Evolutionary conservation across 495 filamentous ascomycete genomes (phyloP), one percentile per base, ranked within the genome.

Genomic region (Aspergillus cristatus): DNA sequence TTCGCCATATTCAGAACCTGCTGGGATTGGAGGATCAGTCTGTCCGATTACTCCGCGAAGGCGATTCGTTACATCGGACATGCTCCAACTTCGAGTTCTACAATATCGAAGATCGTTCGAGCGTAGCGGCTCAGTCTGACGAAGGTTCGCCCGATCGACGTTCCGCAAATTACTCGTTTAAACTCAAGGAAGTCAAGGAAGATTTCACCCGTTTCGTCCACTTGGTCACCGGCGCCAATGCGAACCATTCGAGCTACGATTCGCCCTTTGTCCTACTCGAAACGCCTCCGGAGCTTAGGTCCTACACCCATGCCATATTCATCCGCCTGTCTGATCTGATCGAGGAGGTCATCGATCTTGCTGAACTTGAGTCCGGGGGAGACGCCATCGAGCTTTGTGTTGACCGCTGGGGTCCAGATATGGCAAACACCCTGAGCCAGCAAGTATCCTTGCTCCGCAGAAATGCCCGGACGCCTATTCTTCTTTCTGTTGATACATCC

Each of bases 11-110:
- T 26, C 71, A 74, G 26, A 60, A 62, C n/a, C 57, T 84, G 20
- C 56, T 87, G n/a, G 69, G 78, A 7, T 54, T 78, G 12, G 65
- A 70, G 15, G 72, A 83, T 25, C 70, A 68, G 41, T 60, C 76
- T 35, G 54, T 62, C 53, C 42, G 61, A 45, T 48, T 76, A 43
- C 46, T 81, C 43, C 58, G 68, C 57, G 51, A 72, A 52, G 49
- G 65, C 51, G 58, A 79, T 50, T 61, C 73, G 15, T 54, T 63
- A 34, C 70, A 82, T 54, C 65, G 79, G 36, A 63, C 63, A 12
- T 87, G 82, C 56, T 83, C 83, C 6, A 88, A 87, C 50, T 74
- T 82, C 26, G 84, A 88, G 52, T 88, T 80, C 48, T 88, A 80
- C 63, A 91, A 91, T 46, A 54, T 86, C 28, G 75, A 76, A 62